These are phyloP conservation scores for Lagenaria siceraria DNA, from an alignment of 306 rosid species.

Conservation along the genomic window DNA sequence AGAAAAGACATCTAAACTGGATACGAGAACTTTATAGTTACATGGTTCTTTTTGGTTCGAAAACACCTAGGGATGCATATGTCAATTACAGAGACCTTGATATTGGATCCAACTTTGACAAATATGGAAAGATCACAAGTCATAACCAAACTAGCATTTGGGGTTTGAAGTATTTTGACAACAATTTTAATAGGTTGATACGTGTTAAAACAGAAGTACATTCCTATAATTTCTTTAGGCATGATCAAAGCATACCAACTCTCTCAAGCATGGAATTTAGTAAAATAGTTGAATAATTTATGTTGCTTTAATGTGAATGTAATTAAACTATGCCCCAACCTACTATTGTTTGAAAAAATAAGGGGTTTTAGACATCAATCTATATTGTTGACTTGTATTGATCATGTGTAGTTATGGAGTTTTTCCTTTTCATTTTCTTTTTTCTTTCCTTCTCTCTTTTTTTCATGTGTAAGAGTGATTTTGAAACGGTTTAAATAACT, in stretches of 20 bases:
- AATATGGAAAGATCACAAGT: slow-evolving; percentile 1
- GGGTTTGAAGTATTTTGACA: slow-evolving; percentile 41
- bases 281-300: too few relatives aligned
- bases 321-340: too few relatives aligned
- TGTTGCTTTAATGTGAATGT: too few relatives aligned
- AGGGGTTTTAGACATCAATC: too few relatives aligned
- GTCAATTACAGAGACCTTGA: neutral
- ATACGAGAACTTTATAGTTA: neutral
- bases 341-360: too few relatives aligned
- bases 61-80: slow-evolving; percentile 52
- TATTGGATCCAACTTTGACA: neutral
- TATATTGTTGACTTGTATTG: too few relatives aligned
- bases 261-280: neutral
- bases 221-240: neutral
- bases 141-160: slow-evolving; percentile 36
- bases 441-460: too few relatives aligned
- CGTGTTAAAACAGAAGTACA: neutral
- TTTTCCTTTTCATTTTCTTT: too few relatives aligned
- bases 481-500: too few relatives aligned
- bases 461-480: too few relatives aligned
- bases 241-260: slow-evolving; percentile 68
- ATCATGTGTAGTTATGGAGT: too few relatives aligned
- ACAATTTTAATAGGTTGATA: neutral
- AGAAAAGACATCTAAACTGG: neutral
- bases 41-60: neutral